Conservation (phyloP, 1,139 yeast genomes). For the Sugiyamaella neomexicana region DNA sequence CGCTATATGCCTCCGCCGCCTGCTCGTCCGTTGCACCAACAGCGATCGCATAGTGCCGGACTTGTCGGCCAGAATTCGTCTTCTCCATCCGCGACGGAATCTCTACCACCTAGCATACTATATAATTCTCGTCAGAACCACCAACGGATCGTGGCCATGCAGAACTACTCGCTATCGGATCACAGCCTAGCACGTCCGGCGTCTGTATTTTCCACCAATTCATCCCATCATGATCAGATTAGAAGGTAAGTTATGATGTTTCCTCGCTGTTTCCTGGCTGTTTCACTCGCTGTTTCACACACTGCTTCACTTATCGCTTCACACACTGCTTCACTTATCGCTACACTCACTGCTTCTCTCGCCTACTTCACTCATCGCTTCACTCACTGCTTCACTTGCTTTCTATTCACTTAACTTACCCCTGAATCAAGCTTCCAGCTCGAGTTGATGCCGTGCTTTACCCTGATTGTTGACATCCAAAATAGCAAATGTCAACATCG, state of each 20-base stretch:
- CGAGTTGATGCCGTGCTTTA: background rate
- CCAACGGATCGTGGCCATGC: slow-evolving; percentile 20
- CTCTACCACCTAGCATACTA: background rate
- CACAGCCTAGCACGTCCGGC: slow-evolving; percentile 14
- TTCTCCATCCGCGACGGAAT: background rate
- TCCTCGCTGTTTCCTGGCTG: no score
- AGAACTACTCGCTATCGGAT: slow-evolving; percentile 16
- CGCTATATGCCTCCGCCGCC: background rate
- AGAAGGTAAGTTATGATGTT: slow-evolving; percentile 9
- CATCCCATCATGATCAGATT: slow-evolving; percentile 3
- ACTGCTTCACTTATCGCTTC: no score
- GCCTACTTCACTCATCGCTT: no score
- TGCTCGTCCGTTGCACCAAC: slow-evolving; percentile 6
- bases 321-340: no score
- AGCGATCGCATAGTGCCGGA: slow-evolving; percentile 13
- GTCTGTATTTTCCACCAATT: slow-evolving; percentile 11
- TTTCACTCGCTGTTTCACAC: no score
- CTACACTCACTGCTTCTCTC: no score
- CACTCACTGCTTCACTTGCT: no score
- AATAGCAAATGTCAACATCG: background rate
- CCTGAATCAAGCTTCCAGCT: slow-evolving; percentile 11
- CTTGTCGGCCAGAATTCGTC: background rate
- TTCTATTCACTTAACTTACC: no score
- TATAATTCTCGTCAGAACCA: slow-evolving; percentile 7
- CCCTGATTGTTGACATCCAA: background rate